phyloP scores from a whole-genome alignment of 2,329 filamentous ascomycete species.

The Parastagonospora avenae region DNA sequence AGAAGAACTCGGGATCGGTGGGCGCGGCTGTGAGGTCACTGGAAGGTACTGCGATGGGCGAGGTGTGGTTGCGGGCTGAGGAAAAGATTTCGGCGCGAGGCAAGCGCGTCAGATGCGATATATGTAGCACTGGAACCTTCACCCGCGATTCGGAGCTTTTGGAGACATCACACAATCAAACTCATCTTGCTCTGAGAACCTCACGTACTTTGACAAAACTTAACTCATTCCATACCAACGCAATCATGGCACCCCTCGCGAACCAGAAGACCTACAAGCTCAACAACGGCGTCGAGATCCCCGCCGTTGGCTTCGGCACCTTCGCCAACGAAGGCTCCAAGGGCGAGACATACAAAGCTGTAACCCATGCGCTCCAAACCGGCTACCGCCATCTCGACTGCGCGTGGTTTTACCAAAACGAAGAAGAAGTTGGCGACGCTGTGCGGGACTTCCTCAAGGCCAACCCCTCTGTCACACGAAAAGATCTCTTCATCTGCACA shows the following conservation, averaged over 20 bases:
- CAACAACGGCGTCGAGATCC: conserved; percentile 66
- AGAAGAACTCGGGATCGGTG: conserved; percentile 25
- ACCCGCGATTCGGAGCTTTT: conserved; percentile 1
- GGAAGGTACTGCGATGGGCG: conserved; percentile 9
- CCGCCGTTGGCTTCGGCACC: conserved; percentile 73
- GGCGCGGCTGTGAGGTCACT: conserved; percentile 13
- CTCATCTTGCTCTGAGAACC: neutral
- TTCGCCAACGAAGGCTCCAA: conserved; percentile 72
- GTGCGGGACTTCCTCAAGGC: conserved; percentile 63
- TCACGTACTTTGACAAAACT: conserved; percentile 8
- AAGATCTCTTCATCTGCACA: conserved; percentile 73
- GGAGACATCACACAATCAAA: conserved; percentile 3
- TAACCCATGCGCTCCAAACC: conserved; percentile 61
- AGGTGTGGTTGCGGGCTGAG: conserved; percentile 8
- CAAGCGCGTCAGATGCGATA: conserved; percentile 11
- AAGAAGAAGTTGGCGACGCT: conserved; percentile 71
- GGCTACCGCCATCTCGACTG: conserved; percentile 72
- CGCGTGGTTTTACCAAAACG: conserved; percentile 74
- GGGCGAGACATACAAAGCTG: conserved; percentile 60
- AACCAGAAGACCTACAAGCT: conserved; percentile 56
- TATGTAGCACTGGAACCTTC: conserved; percentile 17
- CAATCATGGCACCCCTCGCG: conserved; percentile 33
- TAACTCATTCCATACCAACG: conserved; percentile 2
- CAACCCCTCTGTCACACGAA: conserved; percentile 60
- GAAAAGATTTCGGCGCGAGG: conserved; percentile 23